These are phyloP conservation scores for Hymenoscyphus repandus DNA, from an alignment of 2,329 filamentous ascomycete genomes.

Conservation along the genomic window DNA sequence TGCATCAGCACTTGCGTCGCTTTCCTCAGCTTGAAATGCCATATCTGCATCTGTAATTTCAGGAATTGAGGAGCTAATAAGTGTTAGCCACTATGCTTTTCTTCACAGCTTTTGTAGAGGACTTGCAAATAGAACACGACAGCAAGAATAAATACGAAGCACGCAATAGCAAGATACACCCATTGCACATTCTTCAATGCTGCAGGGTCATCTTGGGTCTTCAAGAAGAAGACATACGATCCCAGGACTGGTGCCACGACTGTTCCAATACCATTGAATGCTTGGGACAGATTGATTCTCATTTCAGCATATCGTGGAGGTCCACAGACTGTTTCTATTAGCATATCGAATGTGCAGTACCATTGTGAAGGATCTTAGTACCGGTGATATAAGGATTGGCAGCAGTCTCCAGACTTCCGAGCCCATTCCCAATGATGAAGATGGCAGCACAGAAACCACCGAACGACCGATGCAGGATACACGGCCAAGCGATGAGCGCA, in stretches of 20 bases:
- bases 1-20: conserved; percentile 36
- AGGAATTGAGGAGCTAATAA: conserved; percentile 32
- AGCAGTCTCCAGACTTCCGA: conserved; percentile 71
- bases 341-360: conserved; percentile 46
- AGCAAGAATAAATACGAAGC: conserved; percentile 52
- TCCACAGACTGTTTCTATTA: too few relatives aligned
- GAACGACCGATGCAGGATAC: conserved; percentile 66
- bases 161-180: conserved; percentile 58
- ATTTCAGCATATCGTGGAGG: too few relatives aligned
- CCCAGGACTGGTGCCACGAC: too few relatives aligned
- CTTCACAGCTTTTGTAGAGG: too few relatives aligned
- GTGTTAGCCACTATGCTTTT: conserved; percentile 35
- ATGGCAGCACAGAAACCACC: conserved; percentile 71
- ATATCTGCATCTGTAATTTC: conserved; percentile 59
- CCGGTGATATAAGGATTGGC: conserved; percentile 66
- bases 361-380: conserved; percentile 15
- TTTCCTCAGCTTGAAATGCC: conserved; percentile 36
- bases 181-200: conserved; percentile 56
- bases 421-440: conserved; percentile 71
- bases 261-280: too few relatives aligned
- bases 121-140: conserved; percentile 53
- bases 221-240: too few relatives aligned
- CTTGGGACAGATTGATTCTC: too few relatives aligned
- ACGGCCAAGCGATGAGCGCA: conserved; percentile 78
- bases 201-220: conserved; percentile 42